These are phyloP conservation scores for Metschnikowia baotianmanensis DNA, from an alignment of 805 yeast species.

Conservation along the genomic window DNA sequence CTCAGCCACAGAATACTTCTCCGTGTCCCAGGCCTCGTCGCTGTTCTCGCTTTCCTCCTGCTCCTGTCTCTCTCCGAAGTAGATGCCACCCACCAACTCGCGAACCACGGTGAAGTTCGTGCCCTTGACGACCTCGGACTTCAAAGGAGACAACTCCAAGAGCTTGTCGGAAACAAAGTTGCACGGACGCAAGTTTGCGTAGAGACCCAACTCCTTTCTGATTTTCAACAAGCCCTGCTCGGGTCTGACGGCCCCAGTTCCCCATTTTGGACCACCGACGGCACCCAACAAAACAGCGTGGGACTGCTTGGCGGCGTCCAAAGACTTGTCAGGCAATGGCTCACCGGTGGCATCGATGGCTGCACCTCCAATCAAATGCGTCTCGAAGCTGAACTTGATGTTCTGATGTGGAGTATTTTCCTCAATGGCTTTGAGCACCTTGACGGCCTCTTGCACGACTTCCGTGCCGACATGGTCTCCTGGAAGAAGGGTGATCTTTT, in stretches of 20 bases:
- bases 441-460: constrained; percentile 84
- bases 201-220: constrained; percentile 89
- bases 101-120: constrained; percentile 92
- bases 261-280: constrained; percentile 99
- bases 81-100: constrained; percentile 97
- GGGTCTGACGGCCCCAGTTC: constrained; percentile 93
- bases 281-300: constrained; percentile 98
- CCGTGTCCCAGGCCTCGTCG: constrained; percentile 91
- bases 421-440: constrained; percentile 79
- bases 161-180: constrained; percentile 84
- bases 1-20: constrained; percentile 85
- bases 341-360: constrained; percentile 96
- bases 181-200: constrained; percentile 97
- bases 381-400: constrained; percentile 68
- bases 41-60: constrained; percentile 65
- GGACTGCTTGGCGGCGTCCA: constrained; percentile 78
- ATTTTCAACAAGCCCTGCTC: constrained; percentile 95
- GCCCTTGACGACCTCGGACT: constrained; percentile 80
- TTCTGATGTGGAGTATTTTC: constrained; percentile 38
- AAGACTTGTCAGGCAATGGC: constrained; percentile 83
- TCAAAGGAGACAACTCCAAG: constrained; percentile 84
- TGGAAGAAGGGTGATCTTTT: constrained; percentile 83
- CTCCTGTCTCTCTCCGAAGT: constrained; percentile 94
- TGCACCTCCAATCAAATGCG: constrained; percentile 95
- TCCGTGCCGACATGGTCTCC: constrained; percentile 98